Conservation (phyloP, 805 yeast species). For the Yamadazyma endophytica region DNA sequence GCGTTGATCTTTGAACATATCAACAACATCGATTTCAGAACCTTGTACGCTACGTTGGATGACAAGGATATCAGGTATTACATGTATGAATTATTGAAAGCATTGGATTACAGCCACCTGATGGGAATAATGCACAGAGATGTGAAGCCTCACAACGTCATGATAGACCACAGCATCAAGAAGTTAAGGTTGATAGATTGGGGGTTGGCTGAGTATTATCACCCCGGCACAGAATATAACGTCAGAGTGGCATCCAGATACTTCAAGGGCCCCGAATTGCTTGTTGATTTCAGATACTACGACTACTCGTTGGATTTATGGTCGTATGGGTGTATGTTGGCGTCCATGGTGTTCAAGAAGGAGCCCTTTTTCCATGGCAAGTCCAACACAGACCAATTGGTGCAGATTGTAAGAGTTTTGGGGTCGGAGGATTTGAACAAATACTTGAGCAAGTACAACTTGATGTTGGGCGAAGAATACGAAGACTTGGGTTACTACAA, state of each 20-base stretch:
- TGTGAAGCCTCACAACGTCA: conserved; percentile 89
- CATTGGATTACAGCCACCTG: conserved; percentile 84
- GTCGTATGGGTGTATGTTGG: conserved; percentile 91
- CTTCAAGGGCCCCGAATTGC: conserved; percentile 87
- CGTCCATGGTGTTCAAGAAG: conserved; percentile 80
- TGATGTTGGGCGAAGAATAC: conserved; percentile 70
- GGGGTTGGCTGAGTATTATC: conserved; percentile 94
- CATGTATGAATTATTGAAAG: conserved; percentile 75
- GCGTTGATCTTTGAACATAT: conserved; percentile 84
- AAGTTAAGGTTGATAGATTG: conserved; percentile 79
- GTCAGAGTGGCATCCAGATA: conserved; percentile 90
- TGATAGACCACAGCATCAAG: conserved; percentile 74
- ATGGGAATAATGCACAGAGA: conserved; percentile 95
- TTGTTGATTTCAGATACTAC: conserved; percentile 77
- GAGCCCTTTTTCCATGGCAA: conserved; percentile 94
- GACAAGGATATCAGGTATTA: conserved; percentile 76
- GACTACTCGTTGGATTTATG: conserved; percentile 88
- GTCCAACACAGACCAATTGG: conserved; percentile 87
- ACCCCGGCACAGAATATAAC: conserved; percentile 83
- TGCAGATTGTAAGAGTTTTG: conserved; percentile 81
- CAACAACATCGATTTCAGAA: conserved; percentile 80
- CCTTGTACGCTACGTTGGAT: conserved; percentile 75
- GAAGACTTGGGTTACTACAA: conserved; percentile 70
- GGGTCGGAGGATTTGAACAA: conserved; percentile 74
- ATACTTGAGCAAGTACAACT: conserved; percentile 65